Conservation (phyloP, 106 monocot species). For the Allium fistulosum region DNA sequence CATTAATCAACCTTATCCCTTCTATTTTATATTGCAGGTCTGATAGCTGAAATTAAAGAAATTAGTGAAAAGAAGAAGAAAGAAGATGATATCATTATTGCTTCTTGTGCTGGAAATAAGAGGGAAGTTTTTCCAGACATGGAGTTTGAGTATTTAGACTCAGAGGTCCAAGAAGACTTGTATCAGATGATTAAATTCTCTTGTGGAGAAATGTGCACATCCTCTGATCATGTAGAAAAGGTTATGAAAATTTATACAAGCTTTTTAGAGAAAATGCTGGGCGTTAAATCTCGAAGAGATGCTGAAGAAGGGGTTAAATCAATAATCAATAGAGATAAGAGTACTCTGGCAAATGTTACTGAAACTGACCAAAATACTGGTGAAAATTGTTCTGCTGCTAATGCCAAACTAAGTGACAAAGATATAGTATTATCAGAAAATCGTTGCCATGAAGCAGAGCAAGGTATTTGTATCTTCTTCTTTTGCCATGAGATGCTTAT, state of each 20-base stretch:
- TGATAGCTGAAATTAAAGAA: conserved; percentile 83
- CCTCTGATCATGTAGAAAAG: conserved; percentile 64
- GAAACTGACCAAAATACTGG: conserved; percentile 35
- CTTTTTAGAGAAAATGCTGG: conserved; percentile 76
- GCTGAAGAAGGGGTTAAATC: conserved; percentile 59
- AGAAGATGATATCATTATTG: conserved; percentile 65
- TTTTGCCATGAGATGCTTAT: too few species aligned
- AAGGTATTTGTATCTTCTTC: conserved; percentile 20
- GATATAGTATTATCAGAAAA: conserved; percentile 40
- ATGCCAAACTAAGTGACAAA: conserved; percentile 39
- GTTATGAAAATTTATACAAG: conserved; percentile 69
- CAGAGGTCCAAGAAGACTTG: conserved; percentile 59
- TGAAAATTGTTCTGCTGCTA: conserved; percentile 22
- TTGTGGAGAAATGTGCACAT: conserved; percentile 70
- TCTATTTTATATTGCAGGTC: conserved; percentile 24
- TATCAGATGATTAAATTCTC: conserved; percentile 80
- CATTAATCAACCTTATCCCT: background rate
- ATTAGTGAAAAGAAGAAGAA: conserved; percentile 68
- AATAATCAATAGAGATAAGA: conserved; percentile 28
- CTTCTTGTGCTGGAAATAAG: conserved; percentile 62
- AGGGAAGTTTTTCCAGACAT: conserved; percentile 54
- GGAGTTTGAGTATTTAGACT: conserved; percentile 59
- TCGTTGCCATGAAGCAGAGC: conserved; percentile 38
- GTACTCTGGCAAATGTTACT: conserved; percentile 10
- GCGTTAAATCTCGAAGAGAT: conserved; percentile 44